phyloP scores from a whole-genome alignment of 352 stramenopile species.

The Sclerospora graminicola region DNA sequence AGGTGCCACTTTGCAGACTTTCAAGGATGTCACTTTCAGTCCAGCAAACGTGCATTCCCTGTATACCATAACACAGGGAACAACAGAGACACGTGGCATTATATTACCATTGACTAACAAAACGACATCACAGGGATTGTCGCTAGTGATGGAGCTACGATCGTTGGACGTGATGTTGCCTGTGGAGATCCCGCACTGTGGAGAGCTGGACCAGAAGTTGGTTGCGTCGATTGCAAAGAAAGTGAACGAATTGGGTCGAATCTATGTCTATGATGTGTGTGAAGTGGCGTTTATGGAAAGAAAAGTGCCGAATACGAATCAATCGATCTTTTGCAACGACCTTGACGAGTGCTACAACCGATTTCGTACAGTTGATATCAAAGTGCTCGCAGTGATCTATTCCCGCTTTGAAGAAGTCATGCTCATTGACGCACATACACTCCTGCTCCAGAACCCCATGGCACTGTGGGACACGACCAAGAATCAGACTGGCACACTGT shows the following conservation, averaged over 20 bases:
- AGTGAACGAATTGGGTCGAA: conserved; percentile 27
- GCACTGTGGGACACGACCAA: conserved; percentile 43
- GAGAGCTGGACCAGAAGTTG: conserved; percentile 26
- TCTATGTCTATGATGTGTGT: conserved; percentile 56
- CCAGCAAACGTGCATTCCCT: conserved; percentile 1
- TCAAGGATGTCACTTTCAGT: no score
- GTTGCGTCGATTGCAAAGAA: conserved; percentile 16
- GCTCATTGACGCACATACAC: conserved; percentile 53
- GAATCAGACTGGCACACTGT: conserved; percentile 44
- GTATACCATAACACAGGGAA: conserved; percentile 17
- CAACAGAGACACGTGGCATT: conserved; percentile 34
- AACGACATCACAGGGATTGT: conserved; percentile 37
- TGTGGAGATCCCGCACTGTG: conserved; percentile 54
- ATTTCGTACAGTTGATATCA: conserved; percentile 47
- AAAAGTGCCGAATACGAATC: conserved; percentile 14
- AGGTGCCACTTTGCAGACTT: conserved; percentile 6
- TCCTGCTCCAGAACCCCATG: conserved; percentile 54
- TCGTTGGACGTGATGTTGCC: conserved; percentile 34
- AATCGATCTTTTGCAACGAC: conserved; percentile 41
- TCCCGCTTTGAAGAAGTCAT: conserved; percentile 65
- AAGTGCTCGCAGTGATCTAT: conserved; percentile 48
- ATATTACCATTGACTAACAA: conserved; percentile 46
- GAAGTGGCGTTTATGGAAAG: conserved; percentile 21
- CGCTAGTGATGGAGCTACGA: conserved; percentile 48
- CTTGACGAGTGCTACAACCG: conserved; percentile 29